These are phyloP conservation scores for Salmacisia buchloeana DNA, from an alignment of 1,284 basidiomycete species.

Conservation along the genomic window DNA sequence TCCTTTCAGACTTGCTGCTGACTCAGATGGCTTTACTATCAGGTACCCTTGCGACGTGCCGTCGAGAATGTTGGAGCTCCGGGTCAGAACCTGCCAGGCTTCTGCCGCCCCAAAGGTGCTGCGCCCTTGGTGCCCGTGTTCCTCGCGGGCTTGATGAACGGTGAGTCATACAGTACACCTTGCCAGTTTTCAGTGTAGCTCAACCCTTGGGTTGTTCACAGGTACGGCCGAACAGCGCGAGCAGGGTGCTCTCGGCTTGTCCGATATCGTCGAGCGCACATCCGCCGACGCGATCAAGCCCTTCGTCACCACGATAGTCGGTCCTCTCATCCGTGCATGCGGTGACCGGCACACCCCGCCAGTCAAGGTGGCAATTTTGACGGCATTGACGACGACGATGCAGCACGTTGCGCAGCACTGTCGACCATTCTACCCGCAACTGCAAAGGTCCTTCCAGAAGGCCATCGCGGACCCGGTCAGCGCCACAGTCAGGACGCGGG, in stretches of 20 bases:
- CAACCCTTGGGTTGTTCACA: constrained; percentile 22
- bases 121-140: constrained; percentile 80
- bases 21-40: constrained; percentile 61
- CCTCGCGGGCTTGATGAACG: constrained; percentile 66
- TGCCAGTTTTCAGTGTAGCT: neutral
- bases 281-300: constrained; percentile 85
- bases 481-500: constrained; percentile 71
- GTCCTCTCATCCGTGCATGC: constrained; percentile 69
- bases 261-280: constrained; percentile 87
- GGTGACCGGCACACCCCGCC: constrained; percentile 47
- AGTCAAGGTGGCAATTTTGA: constrained; percentile 47
- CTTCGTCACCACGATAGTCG: constrained; percentile 67
- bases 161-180: constrained; percentile 12
- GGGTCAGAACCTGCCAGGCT: constrained; percentile 74
- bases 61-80: constrained; percentile 80
- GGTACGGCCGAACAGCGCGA: constrained; percentile 61
- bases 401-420: constrained; percentile 74
- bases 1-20: neutral
- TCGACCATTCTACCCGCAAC: constrained; percentile 95
- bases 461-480: constrained; percentile 76
- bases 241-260: constrained; percentile 88
- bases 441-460: constrained; percentile 95
- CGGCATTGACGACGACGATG: constrained; percentile 42
- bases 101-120: constrained; percentile 84
- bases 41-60: constrained; percentile 68